These are phyloP conservation scores for Xylariaceae sp. DNA, from an alignment of 2,329 filamentous ascomycete genomes.

Conservation along the genomic window DNA sequence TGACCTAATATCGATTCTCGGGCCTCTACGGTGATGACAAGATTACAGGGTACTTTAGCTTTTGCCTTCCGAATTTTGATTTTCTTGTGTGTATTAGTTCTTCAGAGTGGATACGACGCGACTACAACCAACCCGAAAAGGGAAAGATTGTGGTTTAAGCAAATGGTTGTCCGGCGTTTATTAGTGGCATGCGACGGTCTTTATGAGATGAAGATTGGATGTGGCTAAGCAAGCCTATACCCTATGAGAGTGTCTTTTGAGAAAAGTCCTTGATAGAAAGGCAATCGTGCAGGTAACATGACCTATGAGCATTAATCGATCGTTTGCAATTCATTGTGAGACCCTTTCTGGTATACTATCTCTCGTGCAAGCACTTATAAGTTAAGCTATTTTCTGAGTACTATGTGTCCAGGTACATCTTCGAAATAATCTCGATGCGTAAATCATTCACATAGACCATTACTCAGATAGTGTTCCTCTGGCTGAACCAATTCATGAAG, in stretches of 20 bases:
- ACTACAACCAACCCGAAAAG: background rate
- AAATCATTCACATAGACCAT: no score
- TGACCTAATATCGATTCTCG: slow-evolving; percentile 12
- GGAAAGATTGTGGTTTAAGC: slow-evolving; percentile 11
- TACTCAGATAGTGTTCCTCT: no score
- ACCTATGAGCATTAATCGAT: slow-evolving; percentile 21
- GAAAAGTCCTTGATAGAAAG: background rate
- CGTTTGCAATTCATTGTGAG: background rate
- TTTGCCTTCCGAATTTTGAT: slow-evolving; percentile 8
- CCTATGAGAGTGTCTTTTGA: slow-evolving; percentile 8
- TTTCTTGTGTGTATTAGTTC: slow-evolving; percentile 33
- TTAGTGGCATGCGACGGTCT: slow-evolving; percentile 2
- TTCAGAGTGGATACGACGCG: background rate
- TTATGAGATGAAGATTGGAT: slow-evolving; percentile 21
- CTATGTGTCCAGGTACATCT: no score
- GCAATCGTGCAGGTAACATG: background rate
- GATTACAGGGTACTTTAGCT: slow-evolving; percentile 1
- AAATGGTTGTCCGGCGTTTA: slow-evolving; percentile 26
- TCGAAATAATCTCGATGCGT: no score
- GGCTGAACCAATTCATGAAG: no score
- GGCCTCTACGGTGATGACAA: slow-evolving; percentile 12
- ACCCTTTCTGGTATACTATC: no score
- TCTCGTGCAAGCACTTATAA: no score
- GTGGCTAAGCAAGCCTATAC: slow-evolving; percentile 1
- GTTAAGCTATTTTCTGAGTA: no score